Evolutionary conservation across 2,329 filamentous ascomycete species (phyloP), one percentile per base, ranked within the genome.

Genomic region (Penicillium sp.): DNA sequence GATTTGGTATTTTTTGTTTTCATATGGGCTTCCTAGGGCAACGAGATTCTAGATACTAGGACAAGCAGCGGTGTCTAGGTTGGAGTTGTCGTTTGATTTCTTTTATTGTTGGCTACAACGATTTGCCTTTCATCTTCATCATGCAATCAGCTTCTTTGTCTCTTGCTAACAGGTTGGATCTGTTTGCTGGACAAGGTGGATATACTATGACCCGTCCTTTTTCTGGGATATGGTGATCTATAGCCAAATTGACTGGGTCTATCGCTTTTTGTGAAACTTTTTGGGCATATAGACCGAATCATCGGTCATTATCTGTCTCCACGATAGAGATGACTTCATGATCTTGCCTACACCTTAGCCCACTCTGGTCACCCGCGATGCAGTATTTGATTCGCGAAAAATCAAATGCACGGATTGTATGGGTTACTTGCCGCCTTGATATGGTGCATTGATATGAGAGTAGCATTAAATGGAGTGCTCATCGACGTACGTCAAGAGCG

Each of bases 11-110:
- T 31, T 31, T 28, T 28, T 28, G n/a, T 28, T 31, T 31, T 38
- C 20, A 45, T 17, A 25, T 48, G 45, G 50, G 25, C 39, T n/a
- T 43, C 45, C 14, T 45, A 15, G 43, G 57, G 50, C 59, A 58
- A 54, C 53, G 60, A 62, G 52, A 60, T 64, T 61, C 60, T 66
- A 66, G 60, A 68, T 68, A 60, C 52, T 58, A 50, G 45, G 64
- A 51, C 55, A 55, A 62, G 38, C 22, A 48, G 42, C 38, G 59
- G 54, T 63, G 55, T 61, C 47, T 55, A 41, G 58, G 57, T 58
- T 25, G 65, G 60, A 58, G 57, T 64, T 63, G 50, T 53, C 25
- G 10, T 63, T 5, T 12, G 17, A 11, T 20, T 35, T 34, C 25
- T 49, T 38, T 60, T 43, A 52, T 43, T 58, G 57, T 57, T 25